phyloP scores from a whole-genome alignment of 2,329 filamentous ascomycete genomes.

The Didymella segeticola region DNA sequence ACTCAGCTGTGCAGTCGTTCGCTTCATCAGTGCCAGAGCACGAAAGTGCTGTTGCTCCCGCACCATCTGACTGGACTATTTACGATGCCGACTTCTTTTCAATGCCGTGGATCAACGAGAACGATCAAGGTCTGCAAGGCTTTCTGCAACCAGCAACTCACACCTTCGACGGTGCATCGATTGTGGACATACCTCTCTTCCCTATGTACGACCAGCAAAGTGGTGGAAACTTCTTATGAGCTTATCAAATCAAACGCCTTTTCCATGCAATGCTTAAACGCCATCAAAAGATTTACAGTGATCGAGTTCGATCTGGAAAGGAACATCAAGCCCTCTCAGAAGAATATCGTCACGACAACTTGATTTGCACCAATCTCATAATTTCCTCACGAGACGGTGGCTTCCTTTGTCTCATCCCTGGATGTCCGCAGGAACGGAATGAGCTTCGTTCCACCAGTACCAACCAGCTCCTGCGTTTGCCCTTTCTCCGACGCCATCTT shows the following conservation, averaged over 20 bases:
- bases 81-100: slow-evolving; percentile 43
- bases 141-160: slow-evolving; percentile 42
- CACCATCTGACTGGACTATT: slow-evolving; percentile 38
- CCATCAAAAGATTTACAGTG: background rate
- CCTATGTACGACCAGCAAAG: slow-evolving; percentile 40
- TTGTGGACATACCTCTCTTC: slow-evolving; percentile 43
- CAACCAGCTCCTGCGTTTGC: slow-evolving; percentile 51
- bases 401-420: slow-evolving; percentile 58
- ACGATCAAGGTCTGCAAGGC: slow-evolving; percentile 40
- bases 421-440: slow-evolving; percentile 62
- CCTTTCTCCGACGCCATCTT: slow-evolving; percentile 42
- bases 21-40: slow-evolving; percentile 12
- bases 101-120: slow-evolving; percentile 39
- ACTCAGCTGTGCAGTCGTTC: slow-evolving; percentile 6
- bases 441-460: slow-evolving; percentile 61
- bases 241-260: slow-evolving; percentile 1
- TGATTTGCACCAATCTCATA: background rate
- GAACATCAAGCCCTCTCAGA: background rate
- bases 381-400: slow-evolving; percentile 32
- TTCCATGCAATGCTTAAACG: slow-evolving; percentile 4
- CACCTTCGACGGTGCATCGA: slow-evolving; percentile 35
- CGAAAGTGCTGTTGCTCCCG: slow-evolving; percentile 9
- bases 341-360: too few relatives aligned
- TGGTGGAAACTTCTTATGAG: slow-evolving; percentile 18
- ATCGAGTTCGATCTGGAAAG: background rate